phyloP scores from a whole-genome alignment of 2,329 filamentous ascomycete species.

The Aspergillus neoniger region DNA sequence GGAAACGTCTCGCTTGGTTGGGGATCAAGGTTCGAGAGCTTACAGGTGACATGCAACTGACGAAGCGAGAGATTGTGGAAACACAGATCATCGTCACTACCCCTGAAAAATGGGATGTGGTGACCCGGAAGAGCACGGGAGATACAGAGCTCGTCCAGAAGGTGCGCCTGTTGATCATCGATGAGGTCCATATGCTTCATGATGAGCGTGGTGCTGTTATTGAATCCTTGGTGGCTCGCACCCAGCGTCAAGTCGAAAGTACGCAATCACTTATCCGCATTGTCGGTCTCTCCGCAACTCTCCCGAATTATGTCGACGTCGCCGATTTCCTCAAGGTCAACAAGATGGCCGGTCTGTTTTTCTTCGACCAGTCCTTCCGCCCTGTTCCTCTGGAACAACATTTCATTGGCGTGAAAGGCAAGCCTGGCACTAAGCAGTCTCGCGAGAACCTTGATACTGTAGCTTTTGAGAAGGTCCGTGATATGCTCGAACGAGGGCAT shows the following conservation, averaged over 20 bases:
- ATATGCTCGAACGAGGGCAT: slow-evolving; percentile 89
- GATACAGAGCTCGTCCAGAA: slow-evolving; percentile 98
- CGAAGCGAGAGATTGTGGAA: slow-evolving; percentile 90
- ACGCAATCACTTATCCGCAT: slow-evolving; percentile 97
- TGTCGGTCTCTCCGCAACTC: slow-evolving; percentile 88
- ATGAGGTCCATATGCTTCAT: slow-evolving; percentile 99
- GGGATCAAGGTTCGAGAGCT: slow-evolving; percentile 89
- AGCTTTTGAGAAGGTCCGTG: slow-evolving; percentile 89
- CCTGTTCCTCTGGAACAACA: slow-evolving; percentile 96
- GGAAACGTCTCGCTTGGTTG: slow-evolving; percentile 89
- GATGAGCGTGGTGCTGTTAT: slow-evolving; percentile 95
- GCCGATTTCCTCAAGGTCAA: slow-evolving; percentile 97
- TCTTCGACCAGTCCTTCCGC: slow-evolving; percentile 93
- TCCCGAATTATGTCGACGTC: slow-evolving; percentile 96
- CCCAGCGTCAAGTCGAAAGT: slow-evolving; percentile 94
- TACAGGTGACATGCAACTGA: slow-evolving; percentile 98
- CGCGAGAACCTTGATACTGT: slow-evolving; percentile 86
- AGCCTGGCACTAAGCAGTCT: slow-evolving; percentile 75
- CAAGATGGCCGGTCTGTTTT: slow-evolving; percentile 87
- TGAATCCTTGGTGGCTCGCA: slow-evolving; percentile 92
- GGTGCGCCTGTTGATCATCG: slow-evolving; percentile 91
- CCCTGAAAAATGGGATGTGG: slow-evolving; percentile 98
- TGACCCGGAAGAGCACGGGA: slow-evolving; percentile 93
- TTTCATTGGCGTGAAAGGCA: slow-evolving; percentile 92
- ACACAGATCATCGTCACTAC: slow-evolving; percentile 99